These are phyloP conservation scores for Wickerhamomyces ciferrii DNA, from an alignment of 805 yeast genomes.

Conservation along the genomic window DNA sequence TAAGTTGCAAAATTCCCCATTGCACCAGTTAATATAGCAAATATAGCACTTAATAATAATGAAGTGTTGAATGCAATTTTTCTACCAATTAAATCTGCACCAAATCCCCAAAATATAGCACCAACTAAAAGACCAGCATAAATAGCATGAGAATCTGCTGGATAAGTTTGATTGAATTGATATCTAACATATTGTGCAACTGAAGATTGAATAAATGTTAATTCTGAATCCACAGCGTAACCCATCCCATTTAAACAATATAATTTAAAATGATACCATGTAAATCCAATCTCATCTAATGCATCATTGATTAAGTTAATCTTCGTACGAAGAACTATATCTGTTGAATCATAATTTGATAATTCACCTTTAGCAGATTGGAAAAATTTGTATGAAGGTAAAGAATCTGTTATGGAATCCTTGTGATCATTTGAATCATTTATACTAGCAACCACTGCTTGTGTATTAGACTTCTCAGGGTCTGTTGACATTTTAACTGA, in stretches of 20 bases:
- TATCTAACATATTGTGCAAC: slow-evolving; percentile 39
- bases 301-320: slow-evolving; percentile 44
- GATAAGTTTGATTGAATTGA: slow-evolving; percentile 38
- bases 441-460: too few relatives aligned
- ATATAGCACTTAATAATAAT: slow-evolving; percentile 36
- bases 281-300: slow-evolving; percentile 56
- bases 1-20: slow-evolving; percentile 42
- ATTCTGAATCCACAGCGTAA: slow-evolving; percentile 44
- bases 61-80: slow-evolving; percentile 42
- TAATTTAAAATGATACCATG: slow-evolving; percentile 42
- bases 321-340: slow-evolving; percentile 24
- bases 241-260: slow-evolving; percentile 47
- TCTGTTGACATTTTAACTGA: too few relatives aligned
- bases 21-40: slow-evolving; percentile 44
- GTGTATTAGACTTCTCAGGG: too few relatives aligned
- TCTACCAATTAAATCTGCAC: slow-evolving; percentile 47
- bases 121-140: slow-evolving; percentile 45
- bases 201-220: slow-evolving; percentile 38
- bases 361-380: slow-evolving; percentile 9
- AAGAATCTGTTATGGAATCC: too few relatives aligned
- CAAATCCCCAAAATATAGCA: slow-evolving; percentile 45
- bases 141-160: slow-evolving; percentile 37
- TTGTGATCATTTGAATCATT: too few relatives aligned
- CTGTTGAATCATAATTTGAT: slow-evolving; percentile 17
- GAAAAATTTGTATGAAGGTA: background rate